phyloP scores from a whole-genome alignment of 73 alveolate genomes.

The Paramecium sexaurelia region DNA sequence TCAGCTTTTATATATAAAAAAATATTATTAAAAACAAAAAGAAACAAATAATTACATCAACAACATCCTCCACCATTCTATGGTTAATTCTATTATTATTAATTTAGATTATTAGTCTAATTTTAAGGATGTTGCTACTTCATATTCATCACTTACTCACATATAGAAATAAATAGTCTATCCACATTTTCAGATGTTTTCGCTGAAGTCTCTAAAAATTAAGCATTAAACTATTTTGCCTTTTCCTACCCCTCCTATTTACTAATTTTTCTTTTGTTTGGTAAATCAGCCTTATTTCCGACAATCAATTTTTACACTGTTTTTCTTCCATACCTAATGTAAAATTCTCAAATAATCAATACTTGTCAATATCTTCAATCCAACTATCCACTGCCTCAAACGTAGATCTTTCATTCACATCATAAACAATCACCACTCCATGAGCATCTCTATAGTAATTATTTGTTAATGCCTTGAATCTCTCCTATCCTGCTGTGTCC shows the following conservation, averaged over 20 bases:
- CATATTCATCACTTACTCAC: not conserved
- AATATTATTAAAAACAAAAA: not conserved
- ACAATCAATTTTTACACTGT: not conserved
- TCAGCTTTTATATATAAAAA: not conserved
- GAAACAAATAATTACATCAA: not conserved
- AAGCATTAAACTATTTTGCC: slow-evolving; percentile 43
- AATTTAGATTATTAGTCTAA: not conserved
- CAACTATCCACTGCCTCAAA: slow-evolving; percentile 45
- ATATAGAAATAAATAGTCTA: not conserved
- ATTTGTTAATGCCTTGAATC: not conserved
- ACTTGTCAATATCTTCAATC: slow-evolving; percentile 25
- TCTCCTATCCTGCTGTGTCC: slow-evolving; percentile 51
- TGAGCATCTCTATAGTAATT: slow-evolving; percentile 41
- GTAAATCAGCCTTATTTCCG: slow-evolving; percentile 44
- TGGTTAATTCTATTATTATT: not conserved
- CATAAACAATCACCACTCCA: not conserved
- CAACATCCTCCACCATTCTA: not conserved
- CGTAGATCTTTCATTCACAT: slow-evolving; percentile 14
- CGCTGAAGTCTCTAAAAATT: slow-evolving; percentile 71
- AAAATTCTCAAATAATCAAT: not conserved
- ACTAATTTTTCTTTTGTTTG: slow-evolving; percentile 49
- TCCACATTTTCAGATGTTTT: slow-evolving; percentile 68
- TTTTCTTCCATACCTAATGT: not conserved
- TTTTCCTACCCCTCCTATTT: slow-evolving; percentile 51
- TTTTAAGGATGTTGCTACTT: not conserved